A percentile compares a stretch with the other conserved stretches of the same genome.
Evolutionary conservation across 768 basidiomycete species (phyloP).

Genomic region (Boletus tomentosulus): DNA sequence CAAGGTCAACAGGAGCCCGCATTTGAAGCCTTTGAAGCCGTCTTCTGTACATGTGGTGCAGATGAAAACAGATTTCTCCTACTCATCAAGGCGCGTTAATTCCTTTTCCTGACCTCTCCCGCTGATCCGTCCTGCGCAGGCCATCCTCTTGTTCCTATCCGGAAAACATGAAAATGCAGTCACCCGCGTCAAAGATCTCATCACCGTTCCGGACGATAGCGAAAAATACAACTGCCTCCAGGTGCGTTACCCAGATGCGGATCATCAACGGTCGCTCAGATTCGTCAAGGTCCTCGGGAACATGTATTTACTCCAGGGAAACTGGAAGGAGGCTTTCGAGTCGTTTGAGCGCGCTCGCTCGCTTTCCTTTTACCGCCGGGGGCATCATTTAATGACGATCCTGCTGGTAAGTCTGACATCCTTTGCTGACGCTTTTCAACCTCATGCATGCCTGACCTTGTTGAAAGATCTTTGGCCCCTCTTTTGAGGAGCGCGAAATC

Average conservation of each 20-base stretch:
- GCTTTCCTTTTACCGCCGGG: background rate
- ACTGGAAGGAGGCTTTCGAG: background rate
- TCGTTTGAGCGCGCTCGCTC: background rate
- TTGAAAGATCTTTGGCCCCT: background rate
- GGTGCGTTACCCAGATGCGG: background rate
- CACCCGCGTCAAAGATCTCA: background rate
- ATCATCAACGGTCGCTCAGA: background rate
- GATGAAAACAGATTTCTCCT: background rate
- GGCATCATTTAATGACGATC: background rate
- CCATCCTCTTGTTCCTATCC: background rate
- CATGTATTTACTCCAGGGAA: background rate
- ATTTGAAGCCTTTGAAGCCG: background rate
- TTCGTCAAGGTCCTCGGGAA: background rate
- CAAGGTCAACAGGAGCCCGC: background rate
- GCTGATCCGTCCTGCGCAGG: background rate
- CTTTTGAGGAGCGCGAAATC: background rate
- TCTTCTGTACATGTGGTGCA: background rate
- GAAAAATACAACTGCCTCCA: background rate
- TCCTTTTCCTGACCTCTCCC: too few species aligned
- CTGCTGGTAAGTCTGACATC: background rate
- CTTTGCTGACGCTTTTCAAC: background rate
- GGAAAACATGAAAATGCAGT: background rate
- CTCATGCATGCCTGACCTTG: background rate
- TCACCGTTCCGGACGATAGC: background rate
- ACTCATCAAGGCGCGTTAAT: background rate